phyloP scores from a whole-genome alignment of 176 grass and related monocot genomes.

The Puya raimondii region DNA sequence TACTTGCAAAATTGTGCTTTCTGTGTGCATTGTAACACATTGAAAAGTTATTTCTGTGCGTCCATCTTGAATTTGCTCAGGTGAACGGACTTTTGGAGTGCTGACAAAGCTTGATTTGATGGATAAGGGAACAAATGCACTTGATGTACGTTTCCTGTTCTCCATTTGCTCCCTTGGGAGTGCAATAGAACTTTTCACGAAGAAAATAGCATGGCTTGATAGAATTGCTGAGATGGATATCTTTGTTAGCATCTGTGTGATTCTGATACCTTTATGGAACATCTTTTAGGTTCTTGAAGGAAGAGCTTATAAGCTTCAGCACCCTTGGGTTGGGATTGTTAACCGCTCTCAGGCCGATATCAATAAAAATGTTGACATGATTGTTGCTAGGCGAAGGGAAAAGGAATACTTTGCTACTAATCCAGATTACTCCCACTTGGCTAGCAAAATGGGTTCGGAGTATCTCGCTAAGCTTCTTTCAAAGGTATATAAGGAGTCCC shows the following conservation, averaged over 20 bases:
- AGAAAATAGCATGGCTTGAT: background rate
- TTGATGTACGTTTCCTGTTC: slow-evolving; percentile 41
- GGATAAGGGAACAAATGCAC: slow-evolving; percentile 83
- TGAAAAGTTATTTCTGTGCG: background rate
- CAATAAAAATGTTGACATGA: slow-evolving; percentile 78
- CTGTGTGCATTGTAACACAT: background rate
- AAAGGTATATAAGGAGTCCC: slow-evolving; percentile 27
- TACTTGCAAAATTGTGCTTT: background rate
- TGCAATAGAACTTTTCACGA: background rate
- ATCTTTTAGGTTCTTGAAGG: slow-evolving; percentile 69
- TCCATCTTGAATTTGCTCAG: slow-evolving; percentile 32
- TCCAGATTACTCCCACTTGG: slow-evolving; percentile 68
- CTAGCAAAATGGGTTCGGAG: slow-evolving; percentile 88
- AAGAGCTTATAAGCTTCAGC: slow-evolving; percentile 68
- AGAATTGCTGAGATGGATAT: background rate
- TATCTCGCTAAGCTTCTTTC: slow-evolving; percentile 90
- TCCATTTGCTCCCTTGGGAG: background rate
- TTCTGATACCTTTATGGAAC: background rate
- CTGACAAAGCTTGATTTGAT: slow-evolving; percentile 88
- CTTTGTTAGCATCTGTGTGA: background rate
- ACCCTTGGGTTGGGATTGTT: slow-evolving; percentile 88
- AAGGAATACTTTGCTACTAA: slow-evolving; percentile 71
- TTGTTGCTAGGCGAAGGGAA: slow-evolving; percentile 67
- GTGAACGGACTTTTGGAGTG: slow-evolving; percentile 81
- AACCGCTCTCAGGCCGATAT: slow-evolving; percentile 92